Conservation (phyloP, 352 stramenopile genomes). For the Globisporangium canariense region DNA sequence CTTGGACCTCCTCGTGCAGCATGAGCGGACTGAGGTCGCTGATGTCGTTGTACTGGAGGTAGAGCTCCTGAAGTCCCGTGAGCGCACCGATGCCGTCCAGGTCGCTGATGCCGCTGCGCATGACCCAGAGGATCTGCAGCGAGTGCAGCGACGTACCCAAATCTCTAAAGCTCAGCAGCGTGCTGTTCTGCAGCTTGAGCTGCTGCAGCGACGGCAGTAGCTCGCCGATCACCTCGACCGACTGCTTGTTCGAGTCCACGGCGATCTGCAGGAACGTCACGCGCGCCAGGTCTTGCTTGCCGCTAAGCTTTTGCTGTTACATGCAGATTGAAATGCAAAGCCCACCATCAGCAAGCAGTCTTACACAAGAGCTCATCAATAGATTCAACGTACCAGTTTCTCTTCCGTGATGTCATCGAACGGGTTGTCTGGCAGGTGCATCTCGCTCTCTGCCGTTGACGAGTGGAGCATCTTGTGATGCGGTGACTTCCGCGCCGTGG, state of each 20-base stretch:
- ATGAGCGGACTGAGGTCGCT: constrained; percentile 76
- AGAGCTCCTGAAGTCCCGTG: constrained; percentile 70
- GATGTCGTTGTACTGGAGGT: constrained; percentile 75
- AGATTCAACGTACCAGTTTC: constrained; percentile 41
- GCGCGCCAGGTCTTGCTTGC: constrained; percentile 49
- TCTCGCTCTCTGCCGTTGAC: constrained; percentile 16
- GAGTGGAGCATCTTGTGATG: constrained; percentile 1
- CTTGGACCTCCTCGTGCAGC: constrained; percentile 83
- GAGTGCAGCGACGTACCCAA: constrained; percentile 74
- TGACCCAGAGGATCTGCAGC: constrained; percentile 63
- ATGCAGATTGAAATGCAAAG: not conserved
- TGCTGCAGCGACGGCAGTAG: constrained; percentile 70
- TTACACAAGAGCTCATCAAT: not conserved
- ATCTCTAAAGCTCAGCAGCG: constrained; percentile 73
- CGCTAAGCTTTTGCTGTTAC: constrained; percentile 55
- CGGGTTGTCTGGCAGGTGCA: constrained; percentile 48
- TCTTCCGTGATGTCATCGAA: constrained; percentile 80
- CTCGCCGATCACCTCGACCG: constrained; percentile 75
- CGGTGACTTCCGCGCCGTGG: constrained; percentile 12
- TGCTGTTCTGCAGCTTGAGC: constrained; percentile 61
- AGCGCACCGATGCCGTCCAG: constrained; percentile 86
- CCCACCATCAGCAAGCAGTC: not conserved
- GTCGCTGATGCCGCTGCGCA: constrained; percentile 65
- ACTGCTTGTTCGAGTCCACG: constrained; percentile 77
- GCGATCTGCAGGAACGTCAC: constrained; percentile 61